Evolutionary conservation across 1,284 basidiomycete species (phyloP).

Genomic region (Ustilago curta): DNA sequence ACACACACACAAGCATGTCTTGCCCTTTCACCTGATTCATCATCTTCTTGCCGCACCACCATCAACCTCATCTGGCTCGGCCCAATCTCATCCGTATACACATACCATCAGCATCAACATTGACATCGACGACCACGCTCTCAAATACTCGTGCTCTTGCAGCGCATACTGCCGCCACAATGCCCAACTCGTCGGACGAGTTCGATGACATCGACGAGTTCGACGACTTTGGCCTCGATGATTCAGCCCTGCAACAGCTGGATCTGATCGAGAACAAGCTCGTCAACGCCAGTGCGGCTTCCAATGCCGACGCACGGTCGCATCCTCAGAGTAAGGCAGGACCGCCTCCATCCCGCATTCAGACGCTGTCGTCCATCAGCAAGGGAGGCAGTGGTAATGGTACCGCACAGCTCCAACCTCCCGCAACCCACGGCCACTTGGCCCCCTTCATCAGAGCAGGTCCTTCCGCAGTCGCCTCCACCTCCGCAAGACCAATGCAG

Average conservation of each 20-base stretch:
- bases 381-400: background rate
- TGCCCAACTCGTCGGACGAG: conserved; percentile 31
- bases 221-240: conserved; percentile 49
- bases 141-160: background rate
- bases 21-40: background rate
- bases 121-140: background rate
- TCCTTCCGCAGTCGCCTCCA: conserved; percentile 16
- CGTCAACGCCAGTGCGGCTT: conserved; percentile 15
- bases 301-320: background rate
- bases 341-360: conserved; percentile 11
- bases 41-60: background rate
- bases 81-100: background rate
- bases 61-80: background rate
- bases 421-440: conserved; percentile 4
- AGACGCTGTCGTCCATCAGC: conserved; percentile 12
- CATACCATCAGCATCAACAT: conserved; percentile 2
- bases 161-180: conserved; percentile 8
- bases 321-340: background rate
- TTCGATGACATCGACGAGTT: conserved; percentile 53
- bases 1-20: conserved; percentile 19
- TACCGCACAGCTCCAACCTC: conserved; percentile 7
- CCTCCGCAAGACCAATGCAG: conserved; percentile 30
- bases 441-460: conserved; percentile 9
- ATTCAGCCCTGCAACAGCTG: conserved; percentile 28
- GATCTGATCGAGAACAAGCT: conserved; percentile 45